Evolutionary conservation across 2,329 filamentous ascomycete species (phyloP), one percentile per base, ranked within the genome.

Genomic region (Aquanectria penicillioides): DNA sequence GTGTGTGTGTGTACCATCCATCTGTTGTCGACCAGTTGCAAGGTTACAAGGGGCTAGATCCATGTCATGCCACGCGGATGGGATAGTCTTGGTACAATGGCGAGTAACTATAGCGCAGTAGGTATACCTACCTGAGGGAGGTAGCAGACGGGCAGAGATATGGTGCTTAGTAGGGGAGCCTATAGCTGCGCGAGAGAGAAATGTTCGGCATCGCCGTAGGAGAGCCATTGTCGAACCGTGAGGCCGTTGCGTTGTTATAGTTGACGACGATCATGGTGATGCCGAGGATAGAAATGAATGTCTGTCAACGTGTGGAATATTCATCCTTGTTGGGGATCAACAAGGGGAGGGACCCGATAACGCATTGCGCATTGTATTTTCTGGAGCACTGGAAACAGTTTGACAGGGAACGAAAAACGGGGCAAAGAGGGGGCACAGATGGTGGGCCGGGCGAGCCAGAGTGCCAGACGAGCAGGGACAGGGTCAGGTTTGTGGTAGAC

Each of bases 51-150:
- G 29, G 33, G 26, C 40, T 18, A 12, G 29, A 51, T 51, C 54
- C 47, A 52, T 57, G 54, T 41, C 47, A 34, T 51, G 37, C 47
- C 54, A 52, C 47, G 48, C 47, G 47, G 34, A 51, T 38, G 13
- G 37, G 25, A 50, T 29, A 25, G 26, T 26, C 40, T 28, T 50
- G 28, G 37, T 25, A 41, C 26, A 41, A 33, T 46, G 12, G 18
- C 41, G 28, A 33, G 18, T 29, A 33, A 31, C 33, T 17, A 33
- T 22, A n/a, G 33, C 33, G 31, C 17, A 46, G 28, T 20, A 10
- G 28, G 26, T 38, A 20, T 23, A 22, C 36, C 10, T 38, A 2
- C 10, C 18, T 22, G 36, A 20, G 36, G 23, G 36, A 38, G 6
- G 13, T 20, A 10, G 6, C 36, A 38, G 36, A n/a, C 26, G 10